Base-by-base conservation (phyloP, 2,329 filamentous ascomycete species). In the Tothia fuscella region DNA sequence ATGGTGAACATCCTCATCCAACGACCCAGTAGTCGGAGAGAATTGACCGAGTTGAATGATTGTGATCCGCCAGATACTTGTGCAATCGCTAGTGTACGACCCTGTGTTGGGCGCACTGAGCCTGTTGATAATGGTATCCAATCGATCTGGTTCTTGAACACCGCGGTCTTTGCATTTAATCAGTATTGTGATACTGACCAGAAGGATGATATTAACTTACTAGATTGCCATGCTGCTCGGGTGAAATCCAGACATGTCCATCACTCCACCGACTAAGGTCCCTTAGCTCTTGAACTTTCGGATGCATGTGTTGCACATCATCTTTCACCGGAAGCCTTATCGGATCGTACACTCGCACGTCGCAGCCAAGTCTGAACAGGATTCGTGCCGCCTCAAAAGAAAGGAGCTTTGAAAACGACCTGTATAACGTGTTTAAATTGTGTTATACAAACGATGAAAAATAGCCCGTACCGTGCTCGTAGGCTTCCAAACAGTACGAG, bases 1-100 rank as follows among this genome's bases (percentile, higher is more conserved):
- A 80, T 78, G 1, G 68, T 62, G 48, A 79, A 80, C 75, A 80
- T 80, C 30, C 76, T 68, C 76, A 80, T 80, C 78, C 77, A 82
- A 0, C 78, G 67, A 0, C 78, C 78, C 0, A 82, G 63, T 9
- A 81, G 68, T 0, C 77, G 67, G n/a, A 82, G 60, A 1, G 69
- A 69, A 51, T 81, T 82, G 6, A 81, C 74, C 0, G 75, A 71
- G 49, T 82, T 82, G 61, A 82, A 82, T 0, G 69, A 75, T 53
- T 81, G 78, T 0, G 71, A 77, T 0, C 77, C 78, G 13, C 78
- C 77, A 40, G 64, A 72, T 0, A 81, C 75, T 53, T 80, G 74
- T 0, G 73, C 71, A 17, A 81, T 65, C 1, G 71, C 70, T 1
- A 82, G 61, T 0, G 76, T 81, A 1, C 76, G 67, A 25, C 77